phyloP scores from a whole-genome alignment of 2,329 filamentous ascomycete species.

The Corinectria fuckeliana region DNA sequence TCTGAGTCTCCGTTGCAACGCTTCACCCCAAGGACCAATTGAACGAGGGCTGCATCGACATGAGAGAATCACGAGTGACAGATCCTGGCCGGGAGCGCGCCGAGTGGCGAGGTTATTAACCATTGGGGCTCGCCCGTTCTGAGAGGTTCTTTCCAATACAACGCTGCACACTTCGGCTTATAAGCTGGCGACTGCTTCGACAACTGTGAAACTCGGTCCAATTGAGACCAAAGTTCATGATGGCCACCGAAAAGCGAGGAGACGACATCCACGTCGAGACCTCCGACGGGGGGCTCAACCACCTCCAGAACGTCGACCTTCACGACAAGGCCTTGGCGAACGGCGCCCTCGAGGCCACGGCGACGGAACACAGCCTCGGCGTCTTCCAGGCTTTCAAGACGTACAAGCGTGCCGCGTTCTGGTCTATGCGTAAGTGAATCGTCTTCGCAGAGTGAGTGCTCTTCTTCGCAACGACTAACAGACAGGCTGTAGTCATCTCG shows the following conservation, averaged over 20 bases:
- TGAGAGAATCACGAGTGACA: background rate
- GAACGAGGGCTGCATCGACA: background rate
- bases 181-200: background rate
- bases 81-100: background rate
- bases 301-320: slow-evolving; percentile 43
- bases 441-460: too few relatives aligned
- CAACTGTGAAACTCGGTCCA: background rate
- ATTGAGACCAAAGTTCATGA: slow-evolving; percentile 14
- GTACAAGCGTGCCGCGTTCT: slow-evolving; percentile 49
- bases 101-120: slow-evolving; percentile 9
- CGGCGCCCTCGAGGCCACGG: slow-evolving; percentile 45
- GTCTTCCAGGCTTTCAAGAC: slow-evolving; percentile 46
- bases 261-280: slow-evolving; percentile 41
- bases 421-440: slow-evolving; percentile 49
- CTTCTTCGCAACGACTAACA: slow-evolving; percentile 14
- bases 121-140: background rate
- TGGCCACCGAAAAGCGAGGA: slow-evolving; percentile 34
- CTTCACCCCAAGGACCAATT: background rate
- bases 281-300: slow-evolving; percentile 38
- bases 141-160: background rate
- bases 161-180: background rate
- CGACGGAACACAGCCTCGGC: slow-evolving; percentile 46
- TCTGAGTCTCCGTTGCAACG: slow-evolving; percentile 1
- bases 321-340: slow-evolving; percentile 48
- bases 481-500: slow-evolving; percentile 45